Evolutionary conservation across 169 alveolate genomes (phyloP).

Genomic region (Plasmodium relictum): DNA sequence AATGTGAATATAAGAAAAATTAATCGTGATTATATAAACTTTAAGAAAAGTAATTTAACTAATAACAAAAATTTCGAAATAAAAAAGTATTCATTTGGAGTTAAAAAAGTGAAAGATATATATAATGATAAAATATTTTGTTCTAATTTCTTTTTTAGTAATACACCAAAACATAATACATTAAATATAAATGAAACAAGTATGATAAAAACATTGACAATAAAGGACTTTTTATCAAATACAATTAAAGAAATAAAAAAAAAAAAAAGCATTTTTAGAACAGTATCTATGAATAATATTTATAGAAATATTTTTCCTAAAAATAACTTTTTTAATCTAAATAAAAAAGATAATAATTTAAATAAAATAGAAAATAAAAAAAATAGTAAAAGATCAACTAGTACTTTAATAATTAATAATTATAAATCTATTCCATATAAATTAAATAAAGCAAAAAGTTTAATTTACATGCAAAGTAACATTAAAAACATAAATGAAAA

Average conservation of each 20-base stretch:
- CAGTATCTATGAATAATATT: constrained; percentile 38
- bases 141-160: neutral
- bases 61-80: neutral
- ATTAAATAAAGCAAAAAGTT: constrained; percentile 31
- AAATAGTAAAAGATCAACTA: neutral
- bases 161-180: neutral
- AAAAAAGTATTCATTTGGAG: neutral
- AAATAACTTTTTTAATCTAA: neutral
- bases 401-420: neutral
- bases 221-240: constrained; percentile 16
- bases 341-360: neutral
- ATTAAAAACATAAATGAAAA: neutral
- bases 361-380: neutral
- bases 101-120: neutral
- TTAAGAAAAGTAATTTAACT: neutral
- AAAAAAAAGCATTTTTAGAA: constrained; percentile 26
- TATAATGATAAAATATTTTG: constrained; percentile 8
- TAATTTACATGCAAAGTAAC: neutral
- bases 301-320: constrained; percentile 12
- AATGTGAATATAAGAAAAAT: neutral
- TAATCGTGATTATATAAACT: neutral
- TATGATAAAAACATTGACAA: neutral
- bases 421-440: constrained; percentile 3
- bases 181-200: neutral
- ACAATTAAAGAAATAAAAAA: constrained; percentile 21